Conservation (phyloP, 2,329 filamentous ascomycete genomes). For the Exophiala lecanii-corni region DNA sequence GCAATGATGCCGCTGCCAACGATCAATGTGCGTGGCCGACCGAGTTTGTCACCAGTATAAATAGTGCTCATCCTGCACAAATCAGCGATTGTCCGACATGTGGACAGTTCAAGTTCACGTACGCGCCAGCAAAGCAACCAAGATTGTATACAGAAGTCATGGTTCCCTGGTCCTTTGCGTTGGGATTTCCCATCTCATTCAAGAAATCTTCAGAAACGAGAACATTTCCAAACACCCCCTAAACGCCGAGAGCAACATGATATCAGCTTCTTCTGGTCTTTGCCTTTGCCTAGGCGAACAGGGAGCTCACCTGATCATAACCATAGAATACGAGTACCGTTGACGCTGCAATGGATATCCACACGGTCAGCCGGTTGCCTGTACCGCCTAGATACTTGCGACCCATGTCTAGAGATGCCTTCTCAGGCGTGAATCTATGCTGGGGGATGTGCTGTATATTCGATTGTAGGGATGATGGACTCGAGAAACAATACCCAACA, state of each 20-base stretch:
- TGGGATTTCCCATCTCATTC: conserved; percentile 23
- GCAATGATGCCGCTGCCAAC: conserved; percentile 39
- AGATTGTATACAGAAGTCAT: conserved; percentile 40
- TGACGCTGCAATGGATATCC: conserved; percentile 49
- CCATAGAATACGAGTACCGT: conserved; percentile 50
- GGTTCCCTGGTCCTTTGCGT: conserved; percentile 22
- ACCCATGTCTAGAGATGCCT: too few relatives aligned
- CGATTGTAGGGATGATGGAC: too few relatives aligned
- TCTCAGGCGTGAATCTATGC: neutral
- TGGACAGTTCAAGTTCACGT: too few relatives aligned
- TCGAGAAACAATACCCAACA: too few relatives aligned
- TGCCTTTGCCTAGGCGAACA: too few relatives aligned
- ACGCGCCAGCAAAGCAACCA: too few relatives aligned
- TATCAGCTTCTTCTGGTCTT: too few relatives aligned
- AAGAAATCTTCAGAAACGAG: conserved; percentile 32
- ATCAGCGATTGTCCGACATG: too few relatives aligned
- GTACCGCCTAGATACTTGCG: conserved; percentile 49
- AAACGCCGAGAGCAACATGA: too few relatives aligned
- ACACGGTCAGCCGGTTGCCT: conserved; percentile 47
- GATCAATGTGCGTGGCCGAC: conserved; percentile 41
- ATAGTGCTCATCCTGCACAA: too few relatives aligned
- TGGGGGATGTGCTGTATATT: neutral
- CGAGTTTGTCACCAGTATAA: conserved; percentile 47
- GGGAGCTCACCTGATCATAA: conserved; percentile 36
- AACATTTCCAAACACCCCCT: conserved; percentile 36